Conservation (phyloP, 768 basidiomycete species). For the Exsudoporus frostii region DNA sequence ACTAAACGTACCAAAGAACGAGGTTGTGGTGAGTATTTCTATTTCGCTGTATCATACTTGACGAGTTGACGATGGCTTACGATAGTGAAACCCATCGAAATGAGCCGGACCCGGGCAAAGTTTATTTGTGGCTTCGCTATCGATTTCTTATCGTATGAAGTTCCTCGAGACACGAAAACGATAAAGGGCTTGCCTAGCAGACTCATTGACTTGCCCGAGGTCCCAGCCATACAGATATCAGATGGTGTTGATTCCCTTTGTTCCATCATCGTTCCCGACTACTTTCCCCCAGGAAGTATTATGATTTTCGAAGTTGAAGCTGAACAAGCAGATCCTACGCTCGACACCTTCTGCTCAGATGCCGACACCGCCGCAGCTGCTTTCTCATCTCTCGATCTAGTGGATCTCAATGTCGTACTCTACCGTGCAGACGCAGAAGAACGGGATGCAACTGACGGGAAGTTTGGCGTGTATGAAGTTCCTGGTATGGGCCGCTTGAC, state of each 20-base stretch:
- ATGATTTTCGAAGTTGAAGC: conserved; percentile 89
- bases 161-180: conserved; percentile 43
- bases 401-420: conserved; percentile 87
- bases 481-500: conserved; percentile 71
- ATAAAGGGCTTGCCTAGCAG: conserved; percentile 72
- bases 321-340: conserved; percentile 61
- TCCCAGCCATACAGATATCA: conserved; percentile 57
- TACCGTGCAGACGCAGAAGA: conserved; percentile 91
- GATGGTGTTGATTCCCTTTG: conserved; percentile 68
- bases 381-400: conserved; percentile 68
- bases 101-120: conserved; percentile 73
- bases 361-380: conserved; percentile 72
- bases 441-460: conserved; percentile 77
- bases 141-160: conserved; percentile 61
- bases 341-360: conserved; percentile 72
- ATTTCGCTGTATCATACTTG: not conserved
- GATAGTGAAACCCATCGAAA: conserved; percentile 78
- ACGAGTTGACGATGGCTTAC: not conserved
- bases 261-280: conserved; percentile 79
- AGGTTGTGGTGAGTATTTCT: conserved; percentile 60
- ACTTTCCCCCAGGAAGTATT: conserved; percentile 94
- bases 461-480: conserved; percentile 79
- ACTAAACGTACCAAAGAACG: conserved; percentile 76
- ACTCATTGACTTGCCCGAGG: conserved; percentile 59
- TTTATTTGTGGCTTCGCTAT: conserved; percentile 81